These are phyloP conservation scores for Cystobasidium sp. DNA, from an alignment of 1,284 basidiomycete genomes.

Conservation along the genomic window DNA sequence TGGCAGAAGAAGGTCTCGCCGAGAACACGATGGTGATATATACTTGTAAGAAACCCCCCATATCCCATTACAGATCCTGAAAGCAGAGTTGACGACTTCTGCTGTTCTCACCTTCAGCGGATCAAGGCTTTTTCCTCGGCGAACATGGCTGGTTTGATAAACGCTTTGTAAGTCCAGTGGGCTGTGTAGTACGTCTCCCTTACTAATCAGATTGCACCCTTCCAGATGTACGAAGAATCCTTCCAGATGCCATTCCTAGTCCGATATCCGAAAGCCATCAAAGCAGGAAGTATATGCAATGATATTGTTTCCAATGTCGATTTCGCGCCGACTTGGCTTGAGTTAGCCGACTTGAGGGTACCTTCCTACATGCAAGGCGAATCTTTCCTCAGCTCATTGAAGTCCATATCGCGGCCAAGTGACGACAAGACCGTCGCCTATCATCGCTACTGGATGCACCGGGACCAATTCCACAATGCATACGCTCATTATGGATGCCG, in stretches of 20 bases:
- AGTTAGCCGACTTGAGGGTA: constrained; percentile 43
- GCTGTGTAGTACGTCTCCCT: too few species aligned
- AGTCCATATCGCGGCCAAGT: constrained; percentile 4
- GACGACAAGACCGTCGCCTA: constrained; percentile 46
- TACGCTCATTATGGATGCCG: constrained; percentile 50
- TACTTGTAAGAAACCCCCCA: constrained; percentile 38
- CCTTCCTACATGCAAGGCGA: constrained; percentile 52
- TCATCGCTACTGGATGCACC: constrained; percentile 51
- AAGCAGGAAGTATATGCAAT: constrained; percentile 47
- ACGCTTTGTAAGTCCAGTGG: constrained; percentile 44
- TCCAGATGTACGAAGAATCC: constrained; percentile 45
- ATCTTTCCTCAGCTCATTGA: constrained; percentile 44
- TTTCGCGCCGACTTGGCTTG: constrained; percentile 50
- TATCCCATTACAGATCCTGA: neutral
- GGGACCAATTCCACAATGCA: constrained; percentile 47
- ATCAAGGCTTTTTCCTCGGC: constrained; percentile 51
- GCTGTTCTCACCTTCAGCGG: neutral
- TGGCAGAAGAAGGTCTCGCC: constrained; percentile 45
- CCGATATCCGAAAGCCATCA: constrained; percentile 46
- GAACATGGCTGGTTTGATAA: constrained; percentile 54
- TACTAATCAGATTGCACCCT: neutral
- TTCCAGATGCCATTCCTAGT: constrained; percentile 52
- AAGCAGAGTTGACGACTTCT: neutral
- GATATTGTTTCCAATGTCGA: constrained; percentile 51
- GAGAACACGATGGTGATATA: constrained; percentile 50